A percentile compares a stretch with the other conserved stretches of the same genome.
These are phyloP conservation scores for Bruguiera sexangula DNA, from an alignment of 345 rosid species.

Conservation along the genomic window DNA sequence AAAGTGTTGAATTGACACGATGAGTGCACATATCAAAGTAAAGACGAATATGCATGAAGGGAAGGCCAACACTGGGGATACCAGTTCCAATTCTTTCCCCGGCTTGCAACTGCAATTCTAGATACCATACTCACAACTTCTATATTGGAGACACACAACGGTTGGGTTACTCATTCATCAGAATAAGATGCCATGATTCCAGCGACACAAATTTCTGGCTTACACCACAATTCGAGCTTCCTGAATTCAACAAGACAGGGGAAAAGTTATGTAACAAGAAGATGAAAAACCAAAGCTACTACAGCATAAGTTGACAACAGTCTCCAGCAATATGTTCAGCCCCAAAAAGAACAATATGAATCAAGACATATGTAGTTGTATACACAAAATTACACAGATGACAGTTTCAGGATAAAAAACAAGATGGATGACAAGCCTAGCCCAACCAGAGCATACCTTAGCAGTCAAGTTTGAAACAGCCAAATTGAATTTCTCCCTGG, in stretches of 20 bases:
- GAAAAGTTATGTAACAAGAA: neutral
- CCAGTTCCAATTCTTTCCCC: slow-evolving; percentile 10
- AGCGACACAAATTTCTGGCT: slow-evolving; percentile 13
- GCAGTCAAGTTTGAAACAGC: slow-evolving; percentile 81
- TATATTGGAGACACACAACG: slow-evolving; percentile 14
- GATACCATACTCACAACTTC: neutral
- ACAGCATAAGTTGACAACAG: neutral
- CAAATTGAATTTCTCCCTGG: slow-evolving; percentile 73
- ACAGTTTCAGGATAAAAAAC: neutral
- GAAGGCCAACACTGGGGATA: neutral
- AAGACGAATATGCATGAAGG: slow-evolving; percentile 6
- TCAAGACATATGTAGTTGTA: too few relatives aligned
- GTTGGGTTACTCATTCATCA: neutral
- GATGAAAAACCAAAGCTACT: neutral
- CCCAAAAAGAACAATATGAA: too few relatives aligned
- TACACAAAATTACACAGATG: too few relatives aligned
- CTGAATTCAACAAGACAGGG: slow-evolving; percentile 33
- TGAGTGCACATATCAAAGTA: slow-evolving; percentile 26
- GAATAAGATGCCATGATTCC: neutral
- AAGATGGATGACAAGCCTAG: slow-evolving; percentile 1
- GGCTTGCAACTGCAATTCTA: slow-evolving; percentile 14
- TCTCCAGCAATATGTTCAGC: too few relatives aligned
- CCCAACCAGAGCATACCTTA: slow-evolving; percentile 46
- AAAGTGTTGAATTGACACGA: slow-evolving; percentile 1
- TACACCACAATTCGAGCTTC: slow-evolving; percentile 79